These are phyloP conservation scores for Lodderomyces jiufengensis DNA, from an alignment of 1,139 yeast species.

Conservation along the genomic window DNA sequence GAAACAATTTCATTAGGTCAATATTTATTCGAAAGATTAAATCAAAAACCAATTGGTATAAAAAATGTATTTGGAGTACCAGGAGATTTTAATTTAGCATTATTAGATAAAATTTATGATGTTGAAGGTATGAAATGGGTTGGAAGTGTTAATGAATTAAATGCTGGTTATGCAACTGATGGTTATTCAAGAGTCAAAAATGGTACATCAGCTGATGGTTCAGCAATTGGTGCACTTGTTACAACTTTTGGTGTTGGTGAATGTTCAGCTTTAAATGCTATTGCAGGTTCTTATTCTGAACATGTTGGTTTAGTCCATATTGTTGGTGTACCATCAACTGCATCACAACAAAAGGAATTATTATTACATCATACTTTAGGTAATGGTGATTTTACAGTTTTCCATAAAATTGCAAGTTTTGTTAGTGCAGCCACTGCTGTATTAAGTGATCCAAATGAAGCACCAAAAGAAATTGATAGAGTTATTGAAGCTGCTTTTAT, in stretches of 20 bases:
- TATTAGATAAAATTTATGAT: constrained; percentile 53
- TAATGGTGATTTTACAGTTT: constrained; percentile 80
- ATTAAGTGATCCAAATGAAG: constrained; percentile 26
- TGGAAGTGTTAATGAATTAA: constrained; percentile 70
- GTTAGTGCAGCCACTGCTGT: constrained; percentile 32
- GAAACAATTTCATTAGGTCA: constrained; percentile 50
- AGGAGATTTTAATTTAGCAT: constrained; percentile 70
- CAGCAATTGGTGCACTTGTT: constrained; percentile 35
- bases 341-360: constrained; percentile 60
- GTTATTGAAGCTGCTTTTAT: constrained; percentile 35
- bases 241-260: constrained; percentile 73
- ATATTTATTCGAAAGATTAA: constrained; percentile 59
- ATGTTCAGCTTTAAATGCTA: constrained; percentile 38
- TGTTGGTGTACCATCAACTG: constrained; percentile 46
- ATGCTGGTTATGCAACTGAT: constrained; percentile 70
- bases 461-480: constrained; percentile 34
- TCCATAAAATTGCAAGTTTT: constrained; percentile 55
- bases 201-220: constrained; percentile 14
- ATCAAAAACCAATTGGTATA: constrained; percentile 49
- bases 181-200: constrained; percentile 64
- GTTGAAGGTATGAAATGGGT: constrained; percentile 49
- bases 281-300: constrained; percentile 43
- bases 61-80: constrained; percentile 76
- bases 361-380: constrained; percentile 66
- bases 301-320: constrained; percentile 41